phyloP scores from a whole-genome alignment of 192 early-diverging fungal species.

The Coemansia nantahalensis region DNA sequence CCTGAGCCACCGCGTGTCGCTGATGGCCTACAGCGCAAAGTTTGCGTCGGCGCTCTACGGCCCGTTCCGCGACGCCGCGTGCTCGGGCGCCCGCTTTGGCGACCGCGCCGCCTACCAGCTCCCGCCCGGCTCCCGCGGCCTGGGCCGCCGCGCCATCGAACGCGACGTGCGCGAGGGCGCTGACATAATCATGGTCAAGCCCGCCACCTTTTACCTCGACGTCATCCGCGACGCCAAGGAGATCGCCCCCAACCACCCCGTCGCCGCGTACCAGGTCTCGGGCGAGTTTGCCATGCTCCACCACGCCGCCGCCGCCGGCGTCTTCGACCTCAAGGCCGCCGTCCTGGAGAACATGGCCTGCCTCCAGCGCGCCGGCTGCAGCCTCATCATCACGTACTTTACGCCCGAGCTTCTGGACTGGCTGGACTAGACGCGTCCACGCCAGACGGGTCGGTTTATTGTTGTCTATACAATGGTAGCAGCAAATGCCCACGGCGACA shows the following conservation, averaged over 20 bases:
- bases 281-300: constrained; percentile 84
- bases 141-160: constrained; percentile 84
- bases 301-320: constrained; percentile 78
- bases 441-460: too few species aligned
- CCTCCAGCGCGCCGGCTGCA: constrained; percentile 87
- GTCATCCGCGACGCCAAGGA: constrained; percentile 85
- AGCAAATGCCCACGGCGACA: too few species aligned
- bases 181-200: constrained; percentile 98
- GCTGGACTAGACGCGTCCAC: constrained; percentile 58
- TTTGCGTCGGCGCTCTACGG: constrained; percentile 96
- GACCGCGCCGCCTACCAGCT: constrained; percentile 96
- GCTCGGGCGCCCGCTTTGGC: constrained; percentile 87
- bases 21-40: constrained; percentile 98
- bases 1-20: constrained; percentile 71
- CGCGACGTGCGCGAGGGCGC: constrained; percentile 93
- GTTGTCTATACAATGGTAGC: too few species aligned
- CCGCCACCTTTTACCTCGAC: constrained; percentile 92
- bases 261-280: constrained; percentile 96
- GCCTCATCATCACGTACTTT: constrained; percentile 94
- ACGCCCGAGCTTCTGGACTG: constrained; percentile 91
- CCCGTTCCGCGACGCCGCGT: constrained; percentile 94
- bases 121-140: constrained; percentile 80
- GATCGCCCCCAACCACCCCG: constrained; percentile 75
- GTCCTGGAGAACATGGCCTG: constrained; percentile 84
- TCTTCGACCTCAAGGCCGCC: constrained; percentile 77